Evolutionary conservation across 139 green algal genomes (phyloP).

Genomic region (Eudorina sp.): DNA sequence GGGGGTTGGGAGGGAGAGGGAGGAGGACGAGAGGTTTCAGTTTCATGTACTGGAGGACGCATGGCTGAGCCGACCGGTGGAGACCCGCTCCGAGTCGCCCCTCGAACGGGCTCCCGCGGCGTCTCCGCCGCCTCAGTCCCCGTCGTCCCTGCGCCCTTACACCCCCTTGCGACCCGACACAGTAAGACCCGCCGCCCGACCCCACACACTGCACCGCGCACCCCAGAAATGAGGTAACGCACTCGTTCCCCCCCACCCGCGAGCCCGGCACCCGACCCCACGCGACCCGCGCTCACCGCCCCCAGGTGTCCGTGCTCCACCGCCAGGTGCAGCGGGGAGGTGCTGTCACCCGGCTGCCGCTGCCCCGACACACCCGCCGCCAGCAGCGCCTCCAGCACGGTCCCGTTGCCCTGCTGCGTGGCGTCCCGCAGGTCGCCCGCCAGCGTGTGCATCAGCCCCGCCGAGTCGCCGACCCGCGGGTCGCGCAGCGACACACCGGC

Average conservation of each 20-base stretch:
- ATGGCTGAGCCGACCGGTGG: too few relatives aligned
- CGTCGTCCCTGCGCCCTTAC: too few relatives aligned
- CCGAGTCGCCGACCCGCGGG: background rate
- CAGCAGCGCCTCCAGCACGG: constrained; percentile 16
- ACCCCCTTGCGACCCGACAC: too few relatives aligned
- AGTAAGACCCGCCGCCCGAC: too few relatives aligned
- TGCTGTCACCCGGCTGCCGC: background rate
- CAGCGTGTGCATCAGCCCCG: background rate
- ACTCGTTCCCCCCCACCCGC: background rate
- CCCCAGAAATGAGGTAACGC: too few relatives aligned
- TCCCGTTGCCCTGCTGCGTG: background rate
- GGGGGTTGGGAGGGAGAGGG: too few relatives aligned
- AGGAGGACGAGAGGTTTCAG: too few relatives aligned
- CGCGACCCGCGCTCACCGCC: constrained; percentile 7
- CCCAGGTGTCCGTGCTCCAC: background rate
- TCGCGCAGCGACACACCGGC: background rate
- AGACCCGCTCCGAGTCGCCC: too few relatives aligned
- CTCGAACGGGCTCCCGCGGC: too few relatives aligned
- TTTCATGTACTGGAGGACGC: too few relatives aligned
- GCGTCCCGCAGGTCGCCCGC: background rate
- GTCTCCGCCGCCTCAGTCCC: too few relatives aligned
- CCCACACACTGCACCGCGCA: too few relatives aligned
- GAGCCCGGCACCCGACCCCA: background rate
- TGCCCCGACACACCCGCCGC: background rate
- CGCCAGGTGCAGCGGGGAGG: constrained; percentile 3